A percentile compares a stretch with the other conserved stretches of the same genome.
These are phyloP conservation scores for Onygenales sp. DNA, from an alignment of 2,329 filamentous ascomycete genomes.

Conservation along the genomic window DNA sequence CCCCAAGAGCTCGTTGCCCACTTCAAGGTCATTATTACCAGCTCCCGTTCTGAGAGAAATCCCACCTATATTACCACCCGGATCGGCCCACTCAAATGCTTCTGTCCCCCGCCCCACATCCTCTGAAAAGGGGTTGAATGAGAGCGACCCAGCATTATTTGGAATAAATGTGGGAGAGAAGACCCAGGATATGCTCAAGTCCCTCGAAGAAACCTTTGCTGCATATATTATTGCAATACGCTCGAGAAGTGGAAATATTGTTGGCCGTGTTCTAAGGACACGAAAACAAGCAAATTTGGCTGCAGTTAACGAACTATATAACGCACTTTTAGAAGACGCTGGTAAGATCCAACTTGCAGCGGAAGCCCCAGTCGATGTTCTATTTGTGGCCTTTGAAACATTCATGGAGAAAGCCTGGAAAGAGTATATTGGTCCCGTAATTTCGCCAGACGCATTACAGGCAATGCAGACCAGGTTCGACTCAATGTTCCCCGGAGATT, in stretches of 20 bases:
- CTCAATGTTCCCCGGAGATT: constrained; percentile 33
- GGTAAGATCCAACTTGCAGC: constrained; percentile 65
- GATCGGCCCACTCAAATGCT: constrained; percentile 31
- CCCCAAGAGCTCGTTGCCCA: constrained; percentile 23
- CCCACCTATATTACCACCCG: constrained; percentile 33
- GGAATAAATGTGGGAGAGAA: constrained; percentile 43
- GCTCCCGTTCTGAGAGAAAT: constrained; percentile 33
- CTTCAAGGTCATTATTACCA: constrained; percentile 25
- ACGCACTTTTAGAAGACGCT: constrained; percentile 73
- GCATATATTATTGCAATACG: constrained; percentile 76
- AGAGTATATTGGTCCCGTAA: constrained; percentile 76
- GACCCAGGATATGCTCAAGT: constrained; percentile 56
- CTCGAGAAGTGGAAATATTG: constrained; percentile 75
- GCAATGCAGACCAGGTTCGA: constrained; percentile 54
- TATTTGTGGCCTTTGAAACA: constrained; percentile 90
- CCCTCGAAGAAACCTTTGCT: constrained; percentile 75
- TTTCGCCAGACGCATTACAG: constrained; percentile 61
- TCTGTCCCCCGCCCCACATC: constrained; percentile 35
- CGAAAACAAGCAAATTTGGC: constrained; percentile 64
- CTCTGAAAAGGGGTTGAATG: constrained; percentile 38
- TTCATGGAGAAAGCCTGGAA: constrained; percentile 83
- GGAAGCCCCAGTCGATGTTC: constrained; percentile 69
- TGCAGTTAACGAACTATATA: constrained; percentile 81
- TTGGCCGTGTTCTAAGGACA: constrained; percentile 65
- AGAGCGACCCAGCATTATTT: constrained; percentile 18